Evolutionary conservation across 176 grass and related monocot species (phyloP), one percentile per base, ranked within the genome.

Genomic region (Dactylis glomerata): DNA sequence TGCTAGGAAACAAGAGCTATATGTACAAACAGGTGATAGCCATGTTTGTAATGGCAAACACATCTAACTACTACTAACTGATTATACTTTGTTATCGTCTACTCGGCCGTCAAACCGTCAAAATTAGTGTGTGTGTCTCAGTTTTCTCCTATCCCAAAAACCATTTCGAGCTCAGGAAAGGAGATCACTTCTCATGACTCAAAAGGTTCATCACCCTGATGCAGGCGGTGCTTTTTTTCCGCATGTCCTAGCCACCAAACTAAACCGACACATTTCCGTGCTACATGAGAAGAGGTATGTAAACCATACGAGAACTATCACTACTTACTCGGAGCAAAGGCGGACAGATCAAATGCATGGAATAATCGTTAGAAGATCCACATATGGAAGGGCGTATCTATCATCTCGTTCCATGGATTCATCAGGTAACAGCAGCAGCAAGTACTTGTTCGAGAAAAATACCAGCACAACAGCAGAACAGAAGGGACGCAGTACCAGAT

Each of bases 401-500:
- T 36, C 63, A 22, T 67, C 32, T 34, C 16, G 15, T 78, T n/a
- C 38, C 38, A 23, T 74, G 10, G 52, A 67, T 23, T 61, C 40
- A 41, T 51, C 49, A 23, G 19, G 8, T 30, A 54, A 22, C 9
- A 78, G 15, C 26, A 72, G 31, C 26, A 82, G 33, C 52, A 63
- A 71, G 20, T 58, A 24, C 41, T 86, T 27, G 68, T 15, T 61
- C 34, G 15, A 86, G 42, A 16, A 82, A 7, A 24, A 28, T 3
- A 36, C 34, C 49, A 49, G 42, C 41, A 47, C 41, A 30, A 24
- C n/a, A 46, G 4, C 23, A 24, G 1, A 73, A 73, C 6, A 31
- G 15, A 45, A 79, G 70, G 54, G 10, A 32, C 3, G 46, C 10
- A 34, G 5, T 86, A 90, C 84, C 88, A 26, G 55, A 28, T 83